A percentile compares a stretch with the other conserved stretches of the same genome.
Evolutionary conservation across 106 monocot species (phyloP).

Genomic region (Platanthera zijinensis): DNA sequence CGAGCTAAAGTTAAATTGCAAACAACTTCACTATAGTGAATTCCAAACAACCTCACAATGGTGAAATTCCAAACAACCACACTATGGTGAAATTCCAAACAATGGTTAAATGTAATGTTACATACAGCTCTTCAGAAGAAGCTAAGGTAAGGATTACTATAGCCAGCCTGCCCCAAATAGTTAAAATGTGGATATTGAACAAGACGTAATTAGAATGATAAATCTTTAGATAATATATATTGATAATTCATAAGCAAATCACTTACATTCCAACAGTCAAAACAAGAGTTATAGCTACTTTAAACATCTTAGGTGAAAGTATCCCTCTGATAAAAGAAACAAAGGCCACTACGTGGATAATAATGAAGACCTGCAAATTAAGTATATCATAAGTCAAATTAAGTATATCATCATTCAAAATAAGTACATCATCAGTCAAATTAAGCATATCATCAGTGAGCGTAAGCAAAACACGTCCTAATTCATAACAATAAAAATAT

Average conservation of each 20-base stretch:
- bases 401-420: too few relatives aligned
- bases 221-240: neutral
- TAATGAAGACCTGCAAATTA: slow-evolving; percentile 85
- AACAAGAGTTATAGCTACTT: slow-evolving; percentile 94
- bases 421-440: too few relatives aligned
- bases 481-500: neutral
- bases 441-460: neutral
- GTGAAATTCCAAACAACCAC: neutral
- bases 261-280: slow-evolving; percentile 85
- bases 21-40: too few relatives aligned
- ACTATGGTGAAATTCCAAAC: neutral
- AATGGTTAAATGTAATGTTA: neutral
- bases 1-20: too few relatives aligned
- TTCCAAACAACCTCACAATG: neutral
- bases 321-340: slow-evolving; percentile 94
- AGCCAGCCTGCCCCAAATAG: neutral
- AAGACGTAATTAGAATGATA: neutral
- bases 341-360: slow-evolving; percentile 91
- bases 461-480: neutral
- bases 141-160: neutral
- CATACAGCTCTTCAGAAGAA: neutral
- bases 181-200: neutral
- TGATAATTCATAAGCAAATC: neutral
- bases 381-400: neutral
- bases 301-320: slow-evolving; percentile 83